Percentiles rank a stretch among this genome's conserved stretches.
These are phyloP conservation scores for Mrakia gelida DNA, from an alignment of 768 basidiomycete species.

Conservation along the genomic window DNA sequence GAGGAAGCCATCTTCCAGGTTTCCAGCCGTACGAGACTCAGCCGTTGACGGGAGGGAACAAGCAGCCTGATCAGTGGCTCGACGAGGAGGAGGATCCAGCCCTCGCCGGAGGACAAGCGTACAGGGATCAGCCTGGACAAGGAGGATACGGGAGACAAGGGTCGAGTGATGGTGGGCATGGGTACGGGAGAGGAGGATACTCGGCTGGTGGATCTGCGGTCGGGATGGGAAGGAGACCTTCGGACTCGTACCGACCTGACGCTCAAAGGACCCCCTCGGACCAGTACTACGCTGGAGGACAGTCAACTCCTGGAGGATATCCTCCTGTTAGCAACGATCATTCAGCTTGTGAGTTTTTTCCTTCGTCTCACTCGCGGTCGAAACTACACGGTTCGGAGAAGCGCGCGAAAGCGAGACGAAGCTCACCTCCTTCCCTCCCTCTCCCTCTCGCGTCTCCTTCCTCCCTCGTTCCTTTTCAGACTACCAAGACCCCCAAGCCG, in stretches of 20 bases:
- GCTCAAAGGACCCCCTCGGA: conserved; percentile 17
- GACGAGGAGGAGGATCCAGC: conserved; percentile 31
- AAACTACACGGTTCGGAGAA: not conserved
- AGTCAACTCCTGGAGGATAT: conserved; percentile 27
- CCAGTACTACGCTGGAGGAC: conserved; percentile 26
- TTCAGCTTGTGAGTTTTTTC: conserved; percentile 6
- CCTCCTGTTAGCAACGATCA: conserved; percentile 17
- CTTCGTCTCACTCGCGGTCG: not conserved
- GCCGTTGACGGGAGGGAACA: conserved; percentile 17
- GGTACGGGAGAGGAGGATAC: not conserved
- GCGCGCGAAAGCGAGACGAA: not conserved
- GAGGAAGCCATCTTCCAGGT: conserved; percentile 20
- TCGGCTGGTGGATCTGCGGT: not conserved
- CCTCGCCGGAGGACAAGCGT: conserved; percentile 14
- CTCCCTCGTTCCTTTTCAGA: not conserved
- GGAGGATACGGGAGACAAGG: not conserved
- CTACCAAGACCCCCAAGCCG: conserved; percentile 16
- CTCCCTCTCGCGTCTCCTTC: not conserved
- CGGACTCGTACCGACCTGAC: conserved; percentile 3
- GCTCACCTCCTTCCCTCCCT: not conserved
- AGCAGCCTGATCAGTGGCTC: conserved; percentile 28
- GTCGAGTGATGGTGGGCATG: not conserved
- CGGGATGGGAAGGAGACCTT: conserved; percentile 1
- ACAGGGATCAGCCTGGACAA: conserved; percentile 12
- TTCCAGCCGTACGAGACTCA: conserved; percentile 32